A percentile compares a stretch with the other conserved stretches of the same genome.
These are phyloP conservation scores for Babjeviella inositovora DNA, from an alignment of 805 yeast genomes.

Conservation along the genomic window DNA sequence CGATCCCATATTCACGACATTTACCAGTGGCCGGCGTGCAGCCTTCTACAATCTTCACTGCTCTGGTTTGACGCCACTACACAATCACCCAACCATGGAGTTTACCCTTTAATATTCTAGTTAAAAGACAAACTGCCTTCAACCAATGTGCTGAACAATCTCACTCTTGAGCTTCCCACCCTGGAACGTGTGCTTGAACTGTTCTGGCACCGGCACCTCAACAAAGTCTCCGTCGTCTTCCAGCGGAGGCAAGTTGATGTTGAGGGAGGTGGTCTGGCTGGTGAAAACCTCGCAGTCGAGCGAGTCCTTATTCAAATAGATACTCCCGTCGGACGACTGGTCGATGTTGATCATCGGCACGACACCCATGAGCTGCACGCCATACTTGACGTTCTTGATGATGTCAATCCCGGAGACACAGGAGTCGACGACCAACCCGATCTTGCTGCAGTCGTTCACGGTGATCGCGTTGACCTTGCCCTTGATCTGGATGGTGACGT, in stretches of 20 bases:
- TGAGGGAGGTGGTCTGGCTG: conserved; percentile 72
- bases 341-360: conserved; percentile 80
- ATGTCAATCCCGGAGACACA: conserved; percentile 80
- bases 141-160: conserved; percentile 77
- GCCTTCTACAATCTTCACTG: too few relatives aligned
- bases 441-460: conserved; percentile 51
- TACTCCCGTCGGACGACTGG: conserved; percentile 73
- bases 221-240: conserved; percentile 56
- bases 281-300: conserved; percentile 67
- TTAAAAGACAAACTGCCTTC: too few relatives aligned
- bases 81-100: too few relatives aligned
- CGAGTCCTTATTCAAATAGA: conserved; percentile 64
- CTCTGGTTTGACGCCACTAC: too few relatives aligned
- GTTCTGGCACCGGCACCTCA: conserved; percentile 86
- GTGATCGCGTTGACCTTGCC: conserved; percentile 90
- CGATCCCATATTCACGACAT: too few relatives aligned
- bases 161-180: conserved; percentile 48
- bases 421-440: conserved; percentile 70
- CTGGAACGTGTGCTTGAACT: conserved; percentile 57
- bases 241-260: conserved; percentile 64
- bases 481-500: conserved; percentile 61
- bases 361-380: conserved; percentile 69
- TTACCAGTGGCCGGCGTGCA: too few relatives aligned
- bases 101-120: too few relatives aligned
- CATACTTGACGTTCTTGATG: conserved; percentile 68